Evolutionary conservation across 2,329 filamentous ascomycete species (phyloP).

Genomic region (Cadophora luteo-olivacea): DNA sequence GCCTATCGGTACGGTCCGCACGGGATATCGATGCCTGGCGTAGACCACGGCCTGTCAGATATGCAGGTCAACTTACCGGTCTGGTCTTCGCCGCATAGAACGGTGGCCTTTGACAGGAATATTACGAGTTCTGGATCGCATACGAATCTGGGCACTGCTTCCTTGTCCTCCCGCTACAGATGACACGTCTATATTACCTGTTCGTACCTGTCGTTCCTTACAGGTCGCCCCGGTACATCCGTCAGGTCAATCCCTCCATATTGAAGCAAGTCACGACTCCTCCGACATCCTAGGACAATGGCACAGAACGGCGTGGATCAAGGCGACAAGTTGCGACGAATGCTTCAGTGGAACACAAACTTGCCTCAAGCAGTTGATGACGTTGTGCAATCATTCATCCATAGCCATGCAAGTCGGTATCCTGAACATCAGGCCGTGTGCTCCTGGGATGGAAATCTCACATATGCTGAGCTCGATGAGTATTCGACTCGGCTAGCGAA

Average conservation of each 20-base stretch:
- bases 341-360: constrained; percentile 12
- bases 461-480: background rate
- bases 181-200: background rate
- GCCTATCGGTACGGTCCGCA: constrained; percentile 1
- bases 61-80: background rate
- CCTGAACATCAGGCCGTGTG: constrained; percentile 9
- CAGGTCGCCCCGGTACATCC: background rate
- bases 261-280: background rate
- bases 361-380: background rate
- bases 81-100: background rate
- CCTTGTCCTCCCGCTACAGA: background rate
- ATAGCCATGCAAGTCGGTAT: background rate
- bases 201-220: background rate
- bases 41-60: background rate
- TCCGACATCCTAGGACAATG: background rate
- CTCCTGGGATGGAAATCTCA: constrained; percentile 10
- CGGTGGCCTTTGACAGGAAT: background rate
- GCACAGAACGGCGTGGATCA: background rate
- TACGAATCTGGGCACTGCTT: background rate
- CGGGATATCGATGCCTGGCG: background rate
- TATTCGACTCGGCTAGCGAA: background rate
- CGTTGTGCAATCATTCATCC: constrained; percentile 1
- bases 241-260: background rate
- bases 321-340: background rate
- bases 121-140: background rate